Evolutionary conservation across 2,329 filamentous ascomycete genomes (phyloP), one percentile per base, ranked within the genome.

Genomic region (Beauveria bassiana): DNA sequence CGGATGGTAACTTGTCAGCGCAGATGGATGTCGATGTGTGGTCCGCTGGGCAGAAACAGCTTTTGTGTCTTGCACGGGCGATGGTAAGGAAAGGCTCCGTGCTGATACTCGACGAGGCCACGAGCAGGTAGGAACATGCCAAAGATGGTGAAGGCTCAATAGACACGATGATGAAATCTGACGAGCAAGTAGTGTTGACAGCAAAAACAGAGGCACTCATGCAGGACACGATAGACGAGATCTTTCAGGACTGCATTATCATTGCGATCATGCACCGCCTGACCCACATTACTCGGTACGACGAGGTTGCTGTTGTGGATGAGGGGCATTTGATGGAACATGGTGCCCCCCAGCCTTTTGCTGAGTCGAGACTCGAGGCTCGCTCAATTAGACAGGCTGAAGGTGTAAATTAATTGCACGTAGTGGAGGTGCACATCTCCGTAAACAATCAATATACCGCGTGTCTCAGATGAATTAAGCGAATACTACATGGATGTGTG

Each of bases 301-400:
- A 84, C 66, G 73, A 71, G 28, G 75, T 90, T 18, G 85, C 89
- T 5, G 88, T 90, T 45, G 38, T 70, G 2, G 34, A 54, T 26
- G 51, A 54, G 34, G 51, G 51, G 34, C 20, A 54, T 22, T 42
- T 42, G 34, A 42, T 42, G 34, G 51, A 54, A 42, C 26, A 42
- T 18, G 31, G 42, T 42, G 7, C 51, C 42, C 42, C 51, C 34
- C 3, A 20, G 26, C 4, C n/a, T 40, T 24, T 20, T 54, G 10
- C 51, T 42, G 2, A 24, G 31, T 42, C 51, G 20, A 42, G 51
- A 40, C 34, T 54, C 51, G 10, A 42, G 31, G 34, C 34, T 54
- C 16, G 16, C 31, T 54, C n/a, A 42, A 42, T n/a, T 42, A 54
- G n/a, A 54, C 22, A n/a, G 12, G 34, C 31, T 53, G 20, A 52